Evolutionary conservation across 176 grass and related monocot genomes (phyloP), one percentile per base, ranked within the genome.

Genomic region (Oryza meridionalis): DNA sequence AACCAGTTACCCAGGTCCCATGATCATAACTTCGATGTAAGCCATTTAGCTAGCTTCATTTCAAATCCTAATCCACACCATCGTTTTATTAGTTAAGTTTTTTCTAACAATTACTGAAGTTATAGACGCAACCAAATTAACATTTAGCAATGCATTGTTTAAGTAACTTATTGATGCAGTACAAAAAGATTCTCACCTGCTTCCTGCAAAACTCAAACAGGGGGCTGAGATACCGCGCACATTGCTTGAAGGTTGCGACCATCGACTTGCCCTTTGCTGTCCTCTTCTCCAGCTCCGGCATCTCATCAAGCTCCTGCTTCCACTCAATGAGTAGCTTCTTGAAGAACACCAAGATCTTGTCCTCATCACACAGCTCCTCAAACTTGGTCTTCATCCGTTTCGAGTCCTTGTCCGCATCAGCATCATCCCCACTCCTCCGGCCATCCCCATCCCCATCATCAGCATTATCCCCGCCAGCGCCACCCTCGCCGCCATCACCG

Each of bases 311-410:
- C 77, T 98, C 96, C 77, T 95, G 91, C 11, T 91, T 92, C 96
- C 96, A 98, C 83, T 95, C 96, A n/a, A 92, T 90, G 40, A 98
- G 82, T 53, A 93, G 49, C 82, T 46, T 93, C 77, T 90, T 98
- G 66, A 98, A 98, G 79, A 95, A 98, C 24, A 95, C 96, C 65
- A 95, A 85, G 44, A 98, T 98, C 80, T 98, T 98, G 76, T 98
- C 93, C 55, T 98, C 93, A 0, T 87, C 86, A 15, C 89, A 93
- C 67, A 98, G 85, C 38, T 98, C 96, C 85, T 88, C 88, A 65
- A 98, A 98, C 14, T 91, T 91, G 22, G 89, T 79, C 69, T 86
- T 83, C 96, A 95, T 90, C 81, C 96, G 84, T 5, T 85, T 84
- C 0, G 70, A 86, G 25, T 98, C 89, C 80, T 90, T 90, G 65